Evolutionary conservation across 2,329 filamentous ascomycete genomes (phyloP).

Genomic region (Fusarium sp.): DNA sequence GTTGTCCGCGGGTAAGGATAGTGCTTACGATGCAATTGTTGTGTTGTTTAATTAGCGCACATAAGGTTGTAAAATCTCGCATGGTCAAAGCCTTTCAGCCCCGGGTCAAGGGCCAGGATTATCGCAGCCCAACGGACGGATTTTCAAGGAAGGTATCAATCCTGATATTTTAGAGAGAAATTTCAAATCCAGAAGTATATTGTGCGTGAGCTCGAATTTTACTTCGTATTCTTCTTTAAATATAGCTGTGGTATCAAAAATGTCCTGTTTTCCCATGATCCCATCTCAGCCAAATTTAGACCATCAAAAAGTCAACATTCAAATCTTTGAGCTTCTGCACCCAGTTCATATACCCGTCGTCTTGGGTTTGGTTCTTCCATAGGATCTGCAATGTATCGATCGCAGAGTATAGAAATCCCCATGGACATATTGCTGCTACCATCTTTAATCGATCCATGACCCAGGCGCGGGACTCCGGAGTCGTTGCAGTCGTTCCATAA

Average conservation of each 20-base stretch:
- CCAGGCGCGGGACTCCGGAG: conserved; percentile 58
- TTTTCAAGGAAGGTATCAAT: neutral
- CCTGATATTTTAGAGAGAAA: neutral
- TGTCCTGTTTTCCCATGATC: conserved; percentile 32
- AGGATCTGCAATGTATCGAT: conserved; percentile 58
- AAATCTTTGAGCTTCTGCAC: conserved; percentile 56
- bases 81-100: conserved; percentile 24
- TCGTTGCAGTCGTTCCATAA: conserved; percentile 62
- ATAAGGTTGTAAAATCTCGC: conserved; percentile 13
- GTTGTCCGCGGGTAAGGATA: too few species aligned
- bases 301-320: conserved; percentile 53
- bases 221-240: conserved; percentile 11
- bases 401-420: conserved; percentile 61
- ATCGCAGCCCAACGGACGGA: conserved; percentile 3
- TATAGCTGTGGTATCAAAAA: conserved; percentile 35
- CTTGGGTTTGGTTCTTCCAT: conserved; percentile 54
- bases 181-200: neutral
- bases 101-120: conserved; percentile 9
- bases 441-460: conserved; percentile 58
- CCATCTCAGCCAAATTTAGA: conserved; percentile 31
- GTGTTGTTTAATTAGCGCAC: neutral
- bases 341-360: conserved; percentile 51
- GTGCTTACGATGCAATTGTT: neutral
- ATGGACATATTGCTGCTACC: conserved; percentile 56
- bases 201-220: neutral